These are phyloP conservation scores for Murraya koenigii DNA, from an alignment of 345 rosid genomes.

Conservation along the genomic window DNA sequence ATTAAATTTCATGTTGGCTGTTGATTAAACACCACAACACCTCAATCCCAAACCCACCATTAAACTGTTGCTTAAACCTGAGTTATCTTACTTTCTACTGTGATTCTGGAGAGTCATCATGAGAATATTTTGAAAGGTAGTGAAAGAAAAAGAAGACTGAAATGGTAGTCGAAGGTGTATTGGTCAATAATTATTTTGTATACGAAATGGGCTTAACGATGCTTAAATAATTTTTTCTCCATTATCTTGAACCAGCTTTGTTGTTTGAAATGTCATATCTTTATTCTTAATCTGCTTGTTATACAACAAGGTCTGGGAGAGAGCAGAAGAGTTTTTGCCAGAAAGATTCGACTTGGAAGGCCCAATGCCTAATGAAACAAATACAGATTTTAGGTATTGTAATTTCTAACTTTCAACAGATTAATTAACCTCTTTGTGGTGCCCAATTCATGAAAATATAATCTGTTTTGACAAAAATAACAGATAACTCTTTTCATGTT, in stretches of 20 bases:
- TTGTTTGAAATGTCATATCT: not conserved
- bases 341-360: conserved; percentile 80
- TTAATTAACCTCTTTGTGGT: not conserved
- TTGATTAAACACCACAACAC: no score
- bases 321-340: conserved; percentile 84
- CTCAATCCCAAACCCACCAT: no score
- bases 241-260: not conserved
- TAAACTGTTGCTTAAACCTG: not conserved
- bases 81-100: not conserved
- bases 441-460: not conserved
- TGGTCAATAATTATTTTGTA: no score
- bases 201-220: not conserved
- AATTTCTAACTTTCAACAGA: not conserved
- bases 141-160: not conserved
- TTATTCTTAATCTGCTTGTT: not conserved
- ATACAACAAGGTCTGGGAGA: conserved; percentile 82
- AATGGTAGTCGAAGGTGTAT: no score
- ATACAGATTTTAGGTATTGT: conserved; percentile 79
- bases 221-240: not conserved
- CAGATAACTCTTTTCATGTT: not conserved
- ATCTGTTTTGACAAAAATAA: not conserved
- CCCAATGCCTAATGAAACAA: conserved; percentile 83
- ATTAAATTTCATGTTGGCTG: no score
- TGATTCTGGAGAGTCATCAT: not conserved
- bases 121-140: not conserved